Conservation (phyloP, 2,329 filamentous ascomycete species). For the Huntiella bhutanensis region DNA sequence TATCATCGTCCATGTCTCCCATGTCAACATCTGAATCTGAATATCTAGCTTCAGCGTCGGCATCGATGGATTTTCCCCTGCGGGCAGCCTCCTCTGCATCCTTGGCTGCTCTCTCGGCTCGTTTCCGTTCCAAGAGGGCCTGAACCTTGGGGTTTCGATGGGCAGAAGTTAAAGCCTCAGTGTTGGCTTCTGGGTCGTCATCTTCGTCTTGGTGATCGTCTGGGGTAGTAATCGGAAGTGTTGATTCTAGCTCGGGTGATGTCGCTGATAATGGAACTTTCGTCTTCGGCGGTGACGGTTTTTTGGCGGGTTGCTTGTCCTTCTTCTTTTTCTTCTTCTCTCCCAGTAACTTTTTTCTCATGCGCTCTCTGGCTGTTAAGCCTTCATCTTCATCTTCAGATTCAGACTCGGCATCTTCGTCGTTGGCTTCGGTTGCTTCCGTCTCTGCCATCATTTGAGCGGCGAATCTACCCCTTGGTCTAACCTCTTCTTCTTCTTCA, state of each 20-base stretch:
- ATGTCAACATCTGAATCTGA: conserved; percentile 20
- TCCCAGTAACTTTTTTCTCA: conserved; percentile 10
- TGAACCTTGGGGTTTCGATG: conserved; percentile 41
- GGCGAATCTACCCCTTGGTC: conserved; percentile 44
- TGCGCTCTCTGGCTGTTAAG: conserved; percentile 5
- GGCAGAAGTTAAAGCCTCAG: conserved; percentile 26
- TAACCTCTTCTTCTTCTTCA: conserved; percentile 18
- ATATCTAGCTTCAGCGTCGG: conserved; percentile 21
- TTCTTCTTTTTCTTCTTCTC: conserved; percentile 18
- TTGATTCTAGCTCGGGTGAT: conserved; percentile 15
- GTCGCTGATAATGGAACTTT: conserved; percentile 11
- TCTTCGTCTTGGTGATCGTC: conserved; percentile 17
- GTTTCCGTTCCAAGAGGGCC: conserved; percentile 55
- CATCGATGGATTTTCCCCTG: conserved; percentile 21
- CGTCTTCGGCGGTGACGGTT: conserved; percentile 22
- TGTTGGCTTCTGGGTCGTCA: conserved; percentile 19
- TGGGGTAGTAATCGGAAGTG: conserved; percentile 11
- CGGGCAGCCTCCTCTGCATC: conserved; percentile 36
- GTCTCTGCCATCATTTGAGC: conserved; percentile 35
- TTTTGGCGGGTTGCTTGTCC: conserved; percentile 17
- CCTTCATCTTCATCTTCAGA: conserved; percentile 13
- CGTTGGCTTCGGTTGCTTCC: conserved; percentile 13
- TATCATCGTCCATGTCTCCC: conserved; percentile 31
- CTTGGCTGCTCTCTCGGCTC: conserved; percentile 47
- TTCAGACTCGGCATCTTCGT: conserved; percentile 23